These are phyloP conservation scores for Neurospora cerealis DNA, from an alignment of 495 filamentous ascomycete species.

Conservation along the genomic window DNA sequence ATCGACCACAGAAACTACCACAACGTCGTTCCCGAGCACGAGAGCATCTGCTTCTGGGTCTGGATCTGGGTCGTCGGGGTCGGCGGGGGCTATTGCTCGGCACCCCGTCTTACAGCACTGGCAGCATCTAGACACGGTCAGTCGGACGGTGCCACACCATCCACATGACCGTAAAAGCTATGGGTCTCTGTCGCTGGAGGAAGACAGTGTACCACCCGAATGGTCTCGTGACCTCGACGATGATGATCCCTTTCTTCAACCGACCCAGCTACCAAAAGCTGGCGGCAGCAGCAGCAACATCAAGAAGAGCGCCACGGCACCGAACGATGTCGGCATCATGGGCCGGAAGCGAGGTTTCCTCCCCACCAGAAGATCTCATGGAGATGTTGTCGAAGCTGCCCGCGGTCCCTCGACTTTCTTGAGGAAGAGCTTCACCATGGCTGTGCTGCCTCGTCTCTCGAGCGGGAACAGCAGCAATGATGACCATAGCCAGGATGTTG, in stretches of 20 bases:
- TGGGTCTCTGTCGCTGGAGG: neutral
- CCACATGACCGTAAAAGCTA: neutral
- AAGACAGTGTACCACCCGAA: neutral
- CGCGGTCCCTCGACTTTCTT: neutral
- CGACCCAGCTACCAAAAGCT: neutral
- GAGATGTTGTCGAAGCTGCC: neutral
- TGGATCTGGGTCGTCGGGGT: neutral
- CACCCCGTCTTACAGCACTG: neutral
- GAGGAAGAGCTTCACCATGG: neutral
- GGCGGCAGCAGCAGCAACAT: neutral
- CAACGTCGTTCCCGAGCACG: slow-evolving; percentile 5
- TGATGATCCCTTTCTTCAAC: neutral
- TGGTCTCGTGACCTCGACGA: neutral
- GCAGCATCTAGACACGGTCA: neutral
- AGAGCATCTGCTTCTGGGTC: neutral
- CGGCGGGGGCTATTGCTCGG: neutral
- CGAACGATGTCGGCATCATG: neutral
- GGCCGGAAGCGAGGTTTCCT: neutral
- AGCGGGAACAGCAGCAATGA: neutral
- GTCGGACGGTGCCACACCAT: neutral
- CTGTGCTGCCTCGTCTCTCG: neutral
- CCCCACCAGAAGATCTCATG: neutral
- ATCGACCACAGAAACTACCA: neutral
- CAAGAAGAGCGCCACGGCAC: neutral
- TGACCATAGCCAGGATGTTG: slow-evolving; percentile 5